Base-by-base conservation (phyloP, 495 filamentous ascomycete genomes). In the Tirmania nivea region DNA sequence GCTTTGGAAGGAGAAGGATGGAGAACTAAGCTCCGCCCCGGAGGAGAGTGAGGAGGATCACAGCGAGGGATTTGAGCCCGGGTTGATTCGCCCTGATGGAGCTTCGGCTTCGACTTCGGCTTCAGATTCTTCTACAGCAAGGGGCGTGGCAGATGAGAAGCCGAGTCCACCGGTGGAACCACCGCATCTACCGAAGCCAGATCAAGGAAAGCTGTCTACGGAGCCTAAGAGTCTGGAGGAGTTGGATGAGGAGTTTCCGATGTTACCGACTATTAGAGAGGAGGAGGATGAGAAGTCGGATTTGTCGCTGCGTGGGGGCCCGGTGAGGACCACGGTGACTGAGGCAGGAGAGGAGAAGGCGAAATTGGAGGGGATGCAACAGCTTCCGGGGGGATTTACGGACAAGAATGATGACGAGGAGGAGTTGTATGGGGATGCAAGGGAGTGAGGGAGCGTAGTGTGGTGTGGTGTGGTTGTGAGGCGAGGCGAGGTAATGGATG, bases 281-380 rank as follows among this genome's bases (percentile, higher is more conserved):
- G 39, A 45, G 39, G 39, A 45, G 12, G 39, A 45, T 8, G 39
- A 45, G 3, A 14, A 19, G 39, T 45, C 39, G 12, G 39, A 45
- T 45, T 19, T 45, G 51, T 10, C 47, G 39, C 14, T 17, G 49
- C 17, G 12, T 7, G 20, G 25, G 17, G 34, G 16, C 47, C 17
- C 48, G 17, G 47, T 35, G 35, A 51, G 16, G 54, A 25, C 45
- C 36, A 50, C 14, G 36, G 39, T 4, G 39, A 45, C 0, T 14
- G 39, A 65, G 53, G 60, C 59, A 55, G 56, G 66, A 55, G 59
- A 67, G 37, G 57, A 70, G 64, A 63, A 69, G 45, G 69, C 68
- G 31, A 62, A 67, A 25, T 64, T 61, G n/a, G 59, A 62, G 21
- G 70, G 67, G 45, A 69, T 67, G 35, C 70, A 70, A 57, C 68